These are phyloP conservation scores for Syzygium aromaticum DNA, from an alignment of 345 rosid species.

Conservation along the genomic window DNA sequence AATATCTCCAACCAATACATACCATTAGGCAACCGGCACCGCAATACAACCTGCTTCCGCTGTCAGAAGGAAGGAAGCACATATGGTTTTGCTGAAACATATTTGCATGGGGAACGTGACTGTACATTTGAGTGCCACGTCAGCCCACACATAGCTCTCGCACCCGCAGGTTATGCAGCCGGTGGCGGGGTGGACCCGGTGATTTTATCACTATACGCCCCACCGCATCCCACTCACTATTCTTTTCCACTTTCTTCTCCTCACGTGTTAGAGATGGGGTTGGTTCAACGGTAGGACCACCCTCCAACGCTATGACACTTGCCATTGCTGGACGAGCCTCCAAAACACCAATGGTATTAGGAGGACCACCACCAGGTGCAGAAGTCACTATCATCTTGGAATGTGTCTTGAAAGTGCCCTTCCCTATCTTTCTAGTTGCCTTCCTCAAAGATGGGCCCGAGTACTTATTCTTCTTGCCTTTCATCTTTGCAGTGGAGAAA, in stretches of 20 bases:
- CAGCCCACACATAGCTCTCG: no score
- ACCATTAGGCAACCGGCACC: no score
- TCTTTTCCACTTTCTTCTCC: background rate
- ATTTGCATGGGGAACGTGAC: no score
- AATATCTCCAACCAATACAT: no score
- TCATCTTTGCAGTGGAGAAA: slow-evolving; percentile 1
- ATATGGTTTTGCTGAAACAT: no score
- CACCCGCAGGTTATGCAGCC: no score
- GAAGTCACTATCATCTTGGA: background rate
- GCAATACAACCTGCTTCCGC: no score
- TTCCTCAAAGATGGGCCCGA: background rate
- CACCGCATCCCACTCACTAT: background rate
- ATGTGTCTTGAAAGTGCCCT: background rate
- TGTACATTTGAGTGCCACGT: no score
- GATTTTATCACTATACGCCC: no score
- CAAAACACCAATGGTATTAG: background rate
- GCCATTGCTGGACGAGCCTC: background rate
- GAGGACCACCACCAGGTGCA: background rate
- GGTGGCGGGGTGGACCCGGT: no score
- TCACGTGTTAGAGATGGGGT: background rate
- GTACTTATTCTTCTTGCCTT: slow-evolving; percentile 6
- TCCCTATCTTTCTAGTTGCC: background rate
- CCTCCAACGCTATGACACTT: background rate
- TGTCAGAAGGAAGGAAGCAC: no score
- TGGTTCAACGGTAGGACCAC: background rate